A percentile compares a stretch with the other conserved stretches of the same genome.
Conservation (phyloP, 2,329 filamentous ascomycete genomes). For the Tolypocladium paradoxum region DNA sequence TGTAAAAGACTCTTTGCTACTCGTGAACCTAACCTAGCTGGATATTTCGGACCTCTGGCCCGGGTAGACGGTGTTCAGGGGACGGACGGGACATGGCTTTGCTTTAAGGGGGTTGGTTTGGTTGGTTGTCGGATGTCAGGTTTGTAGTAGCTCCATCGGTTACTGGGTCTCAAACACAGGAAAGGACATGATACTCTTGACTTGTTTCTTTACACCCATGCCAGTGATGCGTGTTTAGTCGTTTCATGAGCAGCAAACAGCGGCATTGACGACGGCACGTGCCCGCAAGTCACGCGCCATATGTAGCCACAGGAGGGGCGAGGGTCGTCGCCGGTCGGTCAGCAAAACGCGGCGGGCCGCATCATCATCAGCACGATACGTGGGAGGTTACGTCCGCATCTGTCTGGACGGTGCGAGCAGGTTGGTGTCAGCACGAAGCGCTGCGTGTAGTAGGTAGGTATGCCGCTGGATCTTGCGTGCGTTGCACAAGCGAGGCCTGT, state of each 20-base stretch:
- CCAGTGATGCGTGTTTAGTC: background rate
- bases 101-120: background rate
- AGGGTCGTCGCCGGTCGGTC: background rate
- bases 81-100: background rate
- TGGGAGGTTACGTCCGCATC: background rate
- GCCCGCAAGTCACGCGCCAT: background rate
- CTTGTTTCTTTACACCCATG: background rate
- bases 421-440: background rate
- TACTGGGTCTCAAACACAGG: background rate
- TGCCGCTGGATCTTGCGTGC: background rate
- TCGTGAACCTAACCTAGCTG: background rate
- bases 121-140: background rate
- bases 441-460: background rate
- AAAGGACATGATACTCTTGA: background rate
- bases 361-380: background rate
- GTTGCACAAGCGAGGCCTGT: background rate
- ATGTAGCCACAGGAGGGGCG: too few relatives aligned
- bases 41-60: background rate
- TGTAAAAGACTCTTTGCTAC: background rate
- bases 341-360: background rate
- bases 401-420: background rate
- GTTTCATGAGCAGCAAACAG: background rate
- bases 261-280: too few relatives aligned
- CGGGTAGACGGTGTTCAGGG: background rate
- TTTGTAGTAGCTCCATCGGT: background rate